Conservation (phyloP, 768 basidiomycete genomes). For the Clitopilus hobsonii region DNA sequence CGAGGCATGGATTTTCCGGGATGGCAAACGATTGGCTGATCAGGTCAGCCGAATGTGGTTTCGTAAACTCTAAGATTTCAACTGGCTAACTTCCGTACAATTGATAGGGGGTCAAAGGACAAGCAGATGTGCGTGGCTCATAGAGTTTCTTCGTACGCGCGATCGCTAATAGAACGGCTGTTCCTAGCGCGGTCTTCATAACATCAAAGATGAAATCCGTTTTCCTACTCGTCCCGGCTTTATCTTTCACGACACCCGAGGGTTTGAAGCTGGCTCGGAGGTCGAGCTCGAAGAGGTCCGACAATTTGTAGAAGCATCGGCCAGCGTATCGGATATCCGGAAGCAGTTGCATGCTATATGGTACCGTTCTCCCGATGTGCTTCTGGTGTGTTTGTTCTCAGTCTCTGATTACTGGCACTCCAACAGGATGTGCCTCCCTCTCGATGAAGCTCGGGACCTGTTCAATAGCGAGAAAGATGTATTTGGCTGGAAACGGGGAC, state of each 20-base stretch:
- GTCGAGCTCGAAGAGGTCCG: conserved; percentile 1
- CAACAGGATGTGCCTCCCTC: no score
- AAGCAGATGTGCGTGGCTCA: no score
- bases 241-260: conserved; percentile 22
- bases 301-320: background rate
- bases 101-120: no score
- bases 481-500: no score
- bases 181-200: conserved; percentile 16
- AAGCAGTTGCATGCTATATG: conserved; percentile 1
- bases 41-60: conserved; percentile 9
- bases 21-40: conserved; percentile 10
- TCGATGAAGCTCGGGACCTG: no score
- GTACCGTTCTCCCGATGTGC: no score
- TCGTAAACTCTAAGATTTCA: background rate
- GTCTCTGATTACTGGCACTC: no score
- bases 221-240: conserved; percentile 19
- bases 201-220: conserved; percentile 14
- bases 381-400: no score
- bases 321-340: background rate
- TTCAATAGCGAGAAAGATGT: no score
- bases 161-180: no score
- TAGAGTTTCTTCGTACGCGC: no score
- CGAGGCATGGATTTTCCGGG: conserved; percentile 17
- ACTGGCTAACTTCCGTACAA: conserved; percentile 3
- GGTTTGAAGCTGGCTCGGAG: conserved; percentile 15